These are phyloP conservation scores for Centella asiatica DNA, from an alignment of 129 eudicot genomes.

Conservation along the genomic window DNA sequence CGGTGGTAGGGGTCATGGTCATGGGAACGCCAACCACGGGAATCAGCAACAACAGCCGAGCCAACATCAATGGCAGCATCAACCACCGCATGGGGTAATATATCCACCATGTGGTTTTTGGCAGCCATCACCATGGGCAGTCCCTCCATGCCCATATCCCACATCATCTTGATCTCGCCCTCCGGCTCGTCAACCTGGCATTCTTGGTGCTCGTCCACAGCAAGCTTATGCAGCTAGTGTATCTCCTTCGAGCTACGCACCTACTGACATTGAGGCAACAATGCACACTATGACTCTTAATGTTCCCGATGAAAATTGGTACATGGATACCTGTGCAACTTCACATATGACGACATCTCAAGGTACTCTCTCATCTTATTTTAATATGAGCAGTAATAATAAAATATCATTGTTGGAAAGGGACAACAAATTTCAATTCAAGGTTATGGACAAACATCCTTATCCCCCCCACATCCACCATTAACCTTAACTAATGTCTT, in stretches of 20 bases:
- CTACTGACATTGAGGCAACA: neutral
- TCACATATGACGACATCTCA: conserved; percentile 7
- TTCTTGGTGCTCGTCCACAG: neutral
- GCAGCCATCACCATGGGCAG: neutral
- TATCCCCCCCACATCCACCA: neutral
- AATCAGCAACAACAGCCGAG: neutral
- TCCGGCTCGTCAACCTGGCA: neutral
- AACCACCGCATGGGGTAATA: neutral
- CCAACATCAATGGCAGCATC: neutral
- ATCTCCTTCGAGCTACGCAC: neutral
- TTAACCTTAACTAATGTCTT: conserved; percentile 1
- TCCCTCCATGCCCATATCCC: neutral
- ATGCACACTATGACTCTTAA: neutral
- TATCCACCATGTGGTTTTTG: neutral
- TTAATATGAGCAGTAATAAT: neutral
- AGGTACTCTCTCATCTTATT: conserved; percentile 11
- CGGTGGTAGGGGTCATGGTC: neutral
- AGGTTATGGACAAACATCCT: neutral
- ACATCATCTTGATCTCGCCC: neutral
- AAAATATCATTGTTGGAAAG: neutral
- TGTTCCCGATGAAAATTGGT: neutral
- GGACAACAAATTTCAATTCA: neutral
- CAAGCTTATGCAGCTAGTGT: neutral
- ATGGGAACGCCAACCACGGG: neutral
- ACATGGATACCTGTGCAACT: conserved; percentile 6